Conservation (phyloP, 164 flowering plant species). For the Aristolochia contorta region DNA sequence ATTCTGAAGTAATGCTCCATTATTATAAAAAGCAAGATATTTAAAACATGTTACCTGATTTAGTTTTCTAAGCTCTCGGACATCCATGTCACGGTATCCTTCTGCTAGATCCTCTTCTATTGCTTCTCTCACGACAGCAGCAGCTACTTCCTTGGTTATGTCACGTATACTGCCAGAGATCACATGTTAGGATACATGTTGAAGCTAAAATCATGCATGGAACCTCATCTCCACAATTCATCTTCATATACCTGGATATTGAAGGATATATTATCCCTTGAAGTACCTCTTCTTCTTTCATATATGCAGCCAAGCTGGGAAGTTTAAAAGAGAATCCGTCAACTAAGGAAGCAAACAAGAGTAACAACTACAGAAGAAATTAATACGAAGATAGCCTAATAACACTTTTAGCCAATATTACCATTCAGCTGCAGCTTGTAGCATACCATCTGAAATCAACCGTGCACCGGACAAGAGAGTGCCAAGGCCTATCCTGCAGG, state of each 20-base stretch:
- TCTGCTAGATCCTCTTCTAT: slow-evolving; percentile 84
- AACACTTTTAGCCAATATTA: slow-evolving; percentile 10
- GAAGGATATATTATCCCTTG: slow-evolving; percentile 78
- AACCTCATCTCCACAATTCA: neutral
- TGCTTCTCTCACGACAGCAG: slow-evolving; percentile 90
- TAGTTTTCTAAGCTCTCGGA: slow-evolving; percentile 63
- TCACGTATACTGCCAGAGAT: slow-evolving; percentile 67
- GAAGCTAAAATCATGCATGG: neutral
- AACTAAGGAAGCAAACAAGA: neutral
- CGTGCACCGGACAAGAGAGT: slow-evolving; percentile 89
- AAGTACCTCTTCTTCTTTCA: slow-evolving; percentile 85
- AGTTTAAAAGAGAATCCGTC: neutral
- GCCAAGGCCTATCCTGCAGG: slow-evolving; percentile 88
- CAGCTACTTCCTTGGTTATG: slow-evolving; percentile 90
- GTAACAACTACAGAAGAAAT: neutral
- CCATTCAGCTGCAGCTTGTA: slow-evolving; percentile 98
- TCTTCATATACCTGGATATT: slow-evolving; percentile 55
- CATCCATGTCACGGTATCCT: slow-evolving; percentile 91
- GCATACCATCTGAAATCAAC: slow-evolving; percentile 89
- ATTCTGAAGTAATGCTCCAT: neutral
- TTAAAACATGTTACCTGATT: slow-evolving; percentile 27
- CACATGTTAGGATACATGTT: neutral
- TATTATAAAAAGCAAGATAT: neutral
- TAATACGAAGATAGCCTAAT: neutral
- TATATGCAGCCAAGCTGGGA: slow-evolving; percentile 82